Evolutionary conservation across 2,329 filamentous ascomycete genomes (phyloP).

Genomic region (Fusarium sp.): DNA sequence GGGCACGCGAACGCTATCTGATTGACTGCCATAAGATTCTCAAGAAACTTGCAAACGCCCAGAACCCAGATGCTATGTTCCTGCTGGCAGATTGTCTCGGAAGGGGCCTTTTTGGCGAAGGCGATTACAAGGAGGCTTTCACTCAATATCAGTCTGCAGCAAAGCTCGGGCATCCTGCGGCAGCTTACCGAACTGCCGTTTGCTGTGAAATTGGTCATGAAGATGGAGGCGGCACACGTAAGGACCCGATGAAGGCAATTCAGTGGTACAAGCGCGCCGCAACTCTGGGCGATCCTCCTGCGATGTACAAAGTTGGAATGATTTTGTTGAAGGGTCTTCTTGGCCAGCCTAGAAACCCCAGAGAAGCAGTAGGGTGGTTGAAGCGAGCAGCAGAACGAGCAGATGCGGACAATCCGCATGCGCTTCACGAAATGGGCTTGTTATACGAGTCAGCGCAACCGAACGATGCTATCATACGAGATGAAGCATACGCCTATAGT

Average conservation of each 20-base stretch:
- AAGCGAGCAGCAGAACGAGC: conserved; percentile 92
- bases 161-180: conserved; percentile 86
- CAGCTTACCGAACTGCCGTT: conserved; percentile 93
- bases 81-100: conserved; percentile 91
- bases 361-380: conserved; percentile 91
- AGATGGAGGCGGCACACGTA: conserved; percentile 91
- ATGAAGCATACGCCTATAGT: conserved; percentile 83
- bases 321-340: conserved; percentile 93
- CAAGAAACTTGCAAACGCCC: conserved; percentile 83
- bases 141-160: conserved; percentile 93
- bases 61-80: conserved; percentile 91
- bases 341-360: conserved; percentile 84
- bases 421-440: conserved; percentile 86
- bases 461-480: conserved; percentile 81
- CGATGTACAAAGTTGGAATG: conserved; percentile 99
- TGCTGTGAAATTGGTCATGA: conserved; percentile 97
- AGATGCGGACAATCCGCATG: conserved; percentile 91
- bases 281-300: conserved; percentile 87
- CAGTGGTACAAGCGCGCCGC: conserved; percentile 98
- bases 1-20: conserved; percentile 85
- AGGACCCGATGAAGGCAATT: conserved; percentile 92
- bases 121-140: conserved; percentile 93
- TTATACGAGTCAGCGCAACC: conserved; percentile 73
- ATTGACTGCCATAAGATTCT: conserved; percentile 90
- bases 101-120: conserved; percentile 81